phyloP scores from a whole-genome alignment of 2,329 filamentous ascomycete genomes.

The Moelleriella libera region DNA sequence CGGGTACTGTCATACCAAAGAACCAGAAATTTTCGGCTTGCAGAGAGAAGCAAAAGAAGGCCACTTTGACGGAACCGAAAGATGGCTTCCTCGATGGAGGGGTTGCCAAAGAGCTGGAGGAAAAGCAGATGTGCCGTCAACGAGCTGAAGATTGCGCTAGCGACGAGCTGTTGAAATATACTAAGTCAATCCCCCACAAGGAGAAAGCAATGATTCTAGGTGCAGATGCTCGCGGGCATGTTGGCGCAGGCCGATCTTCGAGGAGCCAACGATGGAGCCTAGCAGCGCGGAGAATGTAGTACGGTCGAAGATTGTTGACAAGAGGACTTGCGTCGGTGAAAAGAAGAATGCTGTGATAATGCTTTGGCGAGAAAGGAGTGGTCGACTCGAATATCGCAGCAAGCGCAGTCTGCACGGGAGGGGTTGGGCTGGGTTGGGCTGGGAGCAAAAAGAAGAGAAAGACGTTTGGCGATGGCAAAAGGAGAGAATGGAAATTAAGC shows the following conservation, averaged over 20 bases:
- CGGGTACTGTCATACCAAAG: too few species aligned
- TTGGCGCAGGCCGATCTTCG: constrained; percentile 1
- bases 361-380: background rate
- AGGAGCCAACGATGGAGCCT: background rate
- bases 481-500: background rate
- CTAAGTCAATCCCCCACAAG: background rate
- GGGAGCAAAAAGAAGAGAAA: background rate
- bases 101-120: too few species aligned
- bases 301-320: background rate
- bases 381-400: background rate
- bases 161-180: too few species aligned
- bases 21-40: too few species aligned
- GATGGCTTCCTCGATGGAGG: too few species aligned
- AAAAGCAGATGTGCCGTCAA: background rate
- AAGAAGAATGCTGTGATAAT: too few species aligned
- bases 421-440: background rate
- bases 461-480: background rate
- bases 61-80: too few species aligned
- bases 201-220: constrained; percentile 1
- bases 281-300: background rate
- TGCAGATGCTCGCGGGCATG: constrained; percentile 2
- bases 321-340: background rate
- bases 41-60: too few species aligned
- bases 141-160: background rate
- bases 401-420: background rate